A percentile compares a stretch with the other conserved stretches of the same genome.
phyloP scores from a whole-genome alignment of 2,329 filamentous ascomycete genomes.

The Pseudogymnoascus pannorum region DNA sequence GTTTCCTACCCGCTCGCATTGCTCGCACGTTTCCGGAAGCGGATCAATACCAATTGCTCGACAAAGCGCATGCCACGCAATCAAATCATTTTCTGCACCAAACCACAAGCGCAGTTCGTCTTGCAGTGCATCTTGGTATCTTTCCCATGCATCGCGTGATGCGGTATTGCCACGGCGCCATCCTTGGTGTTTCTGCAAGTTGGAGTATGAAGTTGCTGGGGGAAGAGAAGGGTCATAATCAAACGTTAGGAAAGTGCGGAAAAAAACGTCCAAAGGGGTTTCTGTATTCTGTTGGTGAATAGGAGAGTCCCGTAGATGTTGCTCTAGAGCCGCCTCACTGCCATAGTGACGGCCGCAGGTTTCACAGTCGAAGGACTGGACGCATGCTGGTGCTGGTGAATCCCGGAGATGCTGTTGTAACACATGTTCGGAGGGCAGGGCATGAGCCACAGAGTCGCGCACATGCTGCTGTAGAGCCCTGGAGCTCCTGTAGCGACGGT shows the following conservation, averaged over 20 bases:
- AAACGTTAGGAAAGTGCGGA: constrained; percentile 22
- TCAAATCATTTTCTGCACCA: constrained; percentile 21
- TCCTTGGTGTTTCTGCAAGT: constrained; percentile 20
- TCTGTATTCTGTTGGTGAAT: constrained; percentile 18
- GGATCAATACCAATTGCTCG: constrained; percentile 18
- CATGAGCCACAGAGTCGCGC: constrained; percentile 15
- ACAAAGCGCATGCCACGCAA: constrained; percentile 20
- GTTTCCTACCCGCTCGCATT: constrained; percentile 19
- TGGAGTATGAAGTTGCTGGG: constrained; percentile 25
- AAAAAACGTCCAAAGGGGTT: constrained; percentile 22
- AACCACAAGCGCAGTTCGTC: constrained; percentile 21
- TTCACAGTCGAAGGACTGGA: constrained; percentile 17
- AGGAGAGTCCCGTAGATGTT: constrained; percentile 20
- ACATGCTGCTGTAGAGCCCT: constrained; percentile 15
- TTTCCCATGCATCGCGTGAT: constrained; percentile 18
- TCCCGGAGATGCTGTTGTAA: constrained; percentile 16
- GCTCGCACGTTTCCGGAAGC: constrained; percentile 18
- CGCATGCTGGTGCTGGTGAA: constrained; percentile 15
- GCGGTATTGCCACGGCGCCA: constrained; percentile 15
- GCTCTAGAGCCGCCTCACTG: constrained; percentile 19
- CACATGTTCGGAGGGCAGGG: constrained; percentile 14
- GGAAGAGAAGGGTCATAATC: constrained; percentile 24
- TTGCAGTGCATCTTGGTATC: constrained; percentile 20
- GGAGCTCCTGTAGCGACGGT: constrained; percentile 17
- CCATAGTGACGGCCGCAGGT: constrained; percentile 18